phyloP scores from a whole-genome alignment of 306 rosid species.

The Gynostemma pentaphyllum region DNA sequence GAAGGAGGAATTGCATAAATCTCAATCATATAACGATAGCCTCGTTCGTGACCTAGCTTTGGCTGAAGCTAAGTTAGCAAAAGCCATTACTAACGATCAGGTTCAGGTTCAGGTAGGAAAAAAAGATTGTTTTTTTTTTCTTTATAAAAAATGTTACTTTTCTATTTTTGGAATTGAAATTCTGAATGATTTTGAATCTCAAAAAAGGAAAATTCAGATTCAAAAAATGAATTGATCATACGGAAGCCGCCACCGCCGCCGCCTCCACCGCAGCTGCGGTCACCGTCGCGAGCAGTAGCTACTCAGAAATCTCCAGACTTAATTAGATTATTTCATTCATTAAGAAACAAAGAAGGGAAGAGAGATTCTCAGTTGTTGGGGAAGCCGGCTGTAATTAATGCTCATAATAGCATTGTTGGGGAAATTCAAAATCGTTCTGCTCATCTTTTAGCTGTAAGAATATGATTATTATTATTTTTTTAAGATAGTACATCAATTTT shows the following conservation, averaged over 20 bases:
- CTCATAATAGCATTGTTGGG: slow-evolving; percentile 83
- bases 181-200: slow-evolving; percentile 19
- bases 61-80: slow-evolving; percentile 46
- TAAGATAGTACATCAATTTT: no score
- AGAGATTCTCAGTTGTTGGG: slow-evolving; percentile 25
- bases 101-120: slow-evolving; percentile 26
- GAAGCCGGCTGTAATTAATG: slow-evolving; percentile 38
- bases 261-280: slow-evolving; percentile 43
- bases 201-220: slow-evolving; percentile 18
- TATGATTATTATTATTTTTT: slow-evolving; percentile 11
- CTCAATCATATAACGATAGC: slow-evolving; percentile 43
- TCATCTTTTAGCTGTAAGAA: slow-evolving; percentile 80
- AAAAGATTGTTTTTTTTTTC: not conserved
- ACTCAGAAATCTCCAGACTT: slow-evolving; percentile 41
- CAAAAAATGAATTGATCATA: no score
- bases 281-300: slow-evolving; percentile 23
- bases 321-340: slow-evolving; percentile 40
- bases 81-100: slow-evolving; percentile 27
- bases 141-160: not conserved
- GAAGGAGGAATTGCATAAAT: slow-evolving; percentile 59
- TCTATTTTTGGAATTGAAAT: not conserved
- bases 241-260: slow-evolving; percentile 43
- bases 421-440: slow-evolving; percentile 94
- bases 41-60: slow-evolving; percentile 52
- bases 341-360: slow-evolving; percentile 47